A percentile compares a stretch with the other conserved stretches of the same genome.
These are phyloP conservation scores for Teratosphaeria pseudoeucalypti DNA, from an alignment of 2,329 filamentous ascomycete species.

Conservation along the genomic window DNA sequence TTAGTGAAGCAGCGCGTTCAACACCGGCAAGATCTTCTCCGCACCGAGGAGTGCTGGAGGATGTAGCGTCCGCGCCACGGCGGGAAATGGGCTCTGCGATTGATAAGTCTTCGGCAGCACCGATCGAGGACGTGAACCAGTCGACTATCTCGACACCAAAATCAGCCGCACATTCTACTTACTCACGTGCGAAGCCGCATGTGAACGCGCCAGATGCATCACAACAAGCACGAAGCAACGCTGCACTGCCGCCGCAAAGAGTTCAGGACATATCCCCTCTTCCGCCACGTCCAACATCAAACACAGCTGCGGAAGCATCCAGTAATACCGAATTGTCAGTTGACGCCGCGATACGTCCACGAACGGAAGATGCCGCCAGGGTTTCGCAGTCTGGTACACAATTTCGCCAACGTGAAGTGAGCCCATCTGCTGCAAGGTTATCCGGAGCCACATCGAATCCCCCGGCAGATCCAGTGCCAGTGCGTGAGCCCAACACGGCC, in stretches of 20 bases:
- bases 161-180: neutral
- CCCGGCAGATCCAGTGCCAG: neutral
- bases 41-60: neutral
- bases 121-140: neutral
- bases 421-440: neutral
- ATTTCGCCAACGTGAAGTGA: neutral
- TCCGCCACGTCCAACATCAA: neutral
- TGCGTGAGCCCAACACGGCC: conserved; percentile 1
- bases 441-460: neutral
- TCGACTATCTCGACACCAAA: neutral
- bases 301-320: neutral
- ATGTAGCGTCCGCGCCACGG: neutral
- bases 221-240: neutral
- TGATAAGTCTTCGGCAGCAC: neutral
- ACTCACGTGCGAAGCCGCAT: neutral
- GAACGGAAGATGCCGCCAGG: neutral
- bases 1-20: neutral
- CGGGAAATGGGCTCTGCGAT: neutral
- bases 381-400: neutral
- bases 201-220: neutral
- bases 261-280: neutral
- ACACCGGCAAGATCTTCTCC: neutral
- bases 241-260: neutral
- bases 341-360: neutral
- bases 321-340: neutral